phyloP scores from a whole-genome alignment of 768 basidiomycete species.

The Lactarius hengduanensis region DNA sequence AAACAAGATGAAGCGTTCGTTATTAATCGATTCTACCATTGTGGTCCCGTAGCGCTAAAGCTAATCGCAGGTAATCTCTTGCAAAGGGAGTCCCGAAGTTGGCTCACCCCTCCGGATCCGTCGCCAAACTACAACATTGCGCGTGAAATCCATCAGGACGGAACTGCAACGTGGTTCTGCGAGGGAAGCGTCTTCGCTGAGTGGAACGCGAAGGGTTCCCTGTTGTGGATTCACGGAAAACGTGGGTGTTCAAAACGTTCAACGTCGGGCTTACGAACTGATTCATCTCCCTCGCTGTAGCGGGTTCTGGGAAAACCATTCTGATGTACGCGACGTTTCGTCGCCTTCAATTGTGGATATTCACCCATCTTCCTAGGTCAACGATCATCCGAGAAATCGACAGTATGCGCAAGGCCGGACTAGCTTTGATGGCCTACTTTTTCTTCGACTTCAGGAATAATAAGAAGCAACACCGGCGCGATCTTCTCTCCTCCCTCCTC shows the following conservation, averaged over 20 bases:
- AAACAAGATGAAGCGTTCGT: no score
- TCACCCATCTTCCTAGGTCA: background rate
- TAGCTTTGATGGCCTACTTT: conserved; percentile 10
- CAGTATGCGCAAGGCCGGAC: background rate
- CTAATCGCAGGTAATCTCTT: no score
- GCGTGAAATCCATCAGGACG: background rate
- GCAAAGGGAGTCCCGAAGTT: background rate
- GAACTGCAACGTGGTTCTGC: conserved; percentile 3
- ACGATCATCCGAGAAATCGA: conserved; percentile 11
- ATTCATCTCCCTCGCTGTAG: background rate
- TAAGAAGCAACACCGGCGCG: conserved; percentile 1
- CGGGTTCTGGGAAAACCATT: conserved; percentile 12
- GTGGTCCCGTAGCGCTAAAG: no score
- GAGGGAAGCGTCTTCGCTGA: background rate
- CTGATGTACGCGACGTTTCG: conserved; percentile 2
- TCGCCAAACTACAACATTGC: conserved; percentile 1
- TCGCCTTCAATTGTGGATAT: background rate
- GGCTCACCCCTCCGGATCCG: conserved; percentile 16
- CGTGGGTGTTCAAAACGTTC: background rate
- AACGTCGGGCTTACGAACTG: no score
- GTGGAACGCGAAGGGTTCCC: conserved; percentile 3
- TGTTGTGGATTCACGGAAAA: conserved; percentile 20
- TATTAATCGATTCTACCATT: no score
- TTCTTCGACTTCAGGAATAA: conserved; percentile 11
- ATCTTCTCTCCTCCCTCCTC: conserved; percentile 4